Percentiles rank a stretch among this genome's conserved stretches.
Conservation (phyloP, 768 basidiomycete genomes). For the Rhizopogon roseolus region DNA sequence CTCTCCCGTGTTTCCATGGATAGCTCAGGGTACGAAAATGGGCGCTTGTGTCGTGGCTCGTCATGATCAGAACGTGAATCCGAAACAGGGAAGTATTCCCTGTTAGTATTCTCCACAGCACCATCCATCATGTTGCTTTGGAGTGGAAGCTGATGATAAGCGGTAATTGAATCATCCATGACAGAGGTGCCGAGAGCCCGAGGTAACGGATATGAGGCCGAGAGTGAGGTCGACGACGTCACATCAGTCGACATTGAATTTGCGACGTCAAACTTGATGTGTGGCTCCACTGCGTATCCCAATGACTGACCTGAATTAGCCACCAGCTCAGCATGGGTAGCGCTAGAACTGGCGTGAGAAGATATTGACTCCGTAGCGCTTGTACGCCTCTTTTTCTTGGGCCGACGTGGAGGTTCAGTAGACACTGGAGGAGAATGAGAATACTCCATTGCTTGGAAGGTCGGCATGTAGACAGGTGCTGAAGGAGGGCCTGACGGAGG, state of each 20-base stretch:
- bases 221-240: slow-evolving; percentile 24
- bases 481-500: slow-evolving; percentile 16
- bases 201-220: slow-evolving; percentile 23
- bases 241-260: slow-evolving; percentile 27
- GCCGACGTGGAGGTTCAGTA: slow-evolving; percentile 27
- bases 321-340: neutral
- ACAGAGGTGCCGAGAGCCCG: slow-evolving; percentile 10
- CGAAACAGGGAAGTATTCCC: slow-evolving; percentile 30
- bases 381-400: slow-evolving; percentile 31
- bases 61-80: slow-evolving; percentile 31
- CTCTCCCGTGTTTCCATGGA: slow-evolving; percentile 4
- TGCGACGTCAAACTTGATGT: slow-evolving; percentile 27
- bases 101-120: neutral
- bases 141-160: slow-evolving; percentile 23
- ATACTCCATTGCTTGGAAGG: slow-evolving; percentile 35
- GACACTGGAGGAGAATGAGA: slow-evolving; percentile 29
- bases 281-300: slow-evolving; percentile 16
- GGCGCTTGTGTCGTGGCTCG: slow-evolving; percentile 17
- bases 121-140: neutral
- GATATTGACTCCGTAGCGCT: slow-evolving; percentile 31
- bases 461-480: slow-evolving; percentile 35
- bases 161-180: slow-evolving; percentile 17
- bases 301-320: neutral
- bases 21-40: slow-evolving; percentile 8
- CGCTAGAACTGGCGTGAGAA: slow-evolving; percentile 26